Evolutionary conservation across 345 rosid genomes (phyloP).

Genomic region (Gynandropsis gynandra): DNA sequence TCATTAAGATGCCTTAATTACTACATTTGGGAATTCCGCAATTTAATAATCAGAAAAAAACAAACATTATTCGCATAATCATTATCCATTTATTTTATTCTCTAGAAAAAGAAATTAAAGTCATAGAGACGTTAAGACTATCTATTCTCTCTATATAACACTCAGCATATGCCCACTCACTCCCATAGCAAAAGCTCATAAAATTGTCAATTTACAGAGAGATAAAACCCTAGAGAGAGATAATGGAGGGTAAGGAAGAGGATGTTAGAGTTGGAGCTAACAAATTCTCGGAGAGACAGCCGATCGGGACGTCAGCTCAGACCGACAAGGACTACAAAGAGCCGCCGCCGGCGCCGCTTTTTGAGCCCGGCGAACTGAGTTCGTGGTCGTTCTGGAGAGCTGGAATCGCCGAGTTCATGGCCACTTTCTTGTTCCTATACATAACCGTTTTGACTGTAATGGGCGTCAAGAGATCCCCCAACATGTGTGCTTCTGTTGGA

Average conservation of each 20-base stretch:
- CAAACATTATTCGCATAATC: no score
- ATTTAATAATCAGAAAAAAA: no score
- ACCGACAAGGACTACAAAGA: conserved; percentile 39
- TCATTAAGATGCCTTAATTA: no score
- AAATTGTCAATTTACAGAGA: neutral
- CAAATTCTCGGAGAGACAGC: conserved; percentile 40
- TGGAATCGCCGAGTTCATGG: conserved; percentile 34
- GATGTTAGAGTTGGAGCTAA: no score
- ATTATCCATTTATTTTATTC: no score
- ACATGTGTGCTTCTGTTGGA: conserved; percentile 39
- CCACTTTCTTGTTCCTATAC: conserved; percentile 29
- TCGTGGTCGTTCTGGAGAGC: conserved; percentile 41
- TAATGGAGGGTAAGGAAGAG: conserved; percentile 41
- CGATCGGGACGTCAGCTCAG: conserved; percentile 38
- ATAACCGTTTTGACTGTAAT: conserved; percentile 35
- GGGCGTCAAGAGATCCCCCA: conserved; percentile 34
- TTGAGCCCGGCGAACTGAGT: no score
- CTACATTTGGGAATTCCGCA: no score
- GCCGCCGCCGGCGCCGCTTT: no score
- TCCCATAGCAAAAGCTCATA: conserved; percentile 3
- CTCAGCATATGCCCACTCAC: no score
- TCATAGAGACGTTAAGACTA: no score
- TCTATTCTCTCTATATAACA: no score
- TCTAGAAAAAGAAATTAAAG: no score
- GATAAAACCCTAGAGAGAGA: neutral